A percentile compares a stretch with the other conserved stretches of the same genome.
These are phyloP conservation scores for Ascochyta lentis DNA, from an alignment of 2,329 filamentous ascomycete species.

Conservation along the genomic window DNA sequence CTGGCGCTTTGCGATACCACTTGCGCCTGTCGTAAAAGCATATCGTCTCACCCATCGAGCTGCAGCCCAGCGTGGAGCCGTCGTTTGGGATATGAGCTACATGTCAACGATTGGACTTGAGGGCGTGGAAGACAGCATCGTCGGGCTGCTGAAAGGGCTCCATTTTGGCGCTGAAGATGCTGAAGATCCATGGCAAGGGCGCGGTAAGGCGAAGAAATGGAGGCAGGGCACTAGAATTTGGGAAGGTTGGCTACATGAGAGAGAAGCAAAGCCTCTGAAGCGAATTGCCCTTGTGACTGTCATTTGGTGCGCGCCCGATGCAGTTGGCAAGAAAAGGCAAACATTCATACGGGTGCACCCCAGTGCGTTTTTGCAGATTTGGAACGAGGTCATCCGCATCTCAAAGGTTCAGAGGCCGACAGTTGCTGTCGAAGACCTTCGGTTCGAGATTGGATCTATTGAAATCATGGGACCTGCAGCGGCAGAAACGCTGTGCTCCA, in stretches of 20 bases:
- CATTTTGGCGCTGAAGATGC: slow-evolving; percentile 59
- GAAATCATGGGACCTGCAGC: slow-evolving; percentile 75
- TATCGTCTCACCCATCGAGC: slow-evolving; percentile 88
- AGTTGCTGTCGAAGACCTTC: slow-evolving; percentile 70
- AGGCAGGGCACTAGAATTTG: slow-evolving; percentile 65
- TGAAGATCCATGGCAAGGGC: slow-evolving; percentile 62
- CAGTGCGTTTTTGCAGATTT: slow-evolving; percentile 74
- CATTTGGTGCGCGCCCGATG: slow-evolving; percentile 67
- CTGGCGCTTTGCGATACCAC: slow-evolving; percentile 89
- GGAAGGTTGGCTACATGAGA: slow-evolving; percentile 65
- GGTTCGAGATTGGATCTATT: slow-evolving; percentile 76
- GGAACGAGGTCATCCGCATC: slow-evolving; percentile 66
- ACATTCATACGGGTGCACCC: slow-evolving; percentile 82
- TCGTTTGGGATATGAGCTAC: slow-evolving; percentile 95
- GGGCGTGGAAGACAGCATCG: slow-evolving; percentile 69
- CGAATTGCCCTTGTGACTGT: slow-evolving; percentile 75
- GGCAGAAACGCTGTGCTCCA: slow-evolving; percentile 75
- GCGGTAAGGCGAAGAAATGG: slow-evolving; percentile 72
- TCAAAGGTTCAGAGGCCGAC: slow-evolving; percentile 67
- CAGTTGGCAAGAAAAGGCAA: slow-evolving; percentile 52
- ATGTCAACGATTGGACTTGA: slow-evolving; percentile 83
- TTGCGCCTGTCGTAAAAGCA: slow-evolving; percentile 87
- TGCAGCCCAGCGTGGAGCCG: slow-evolving; percentile 73
- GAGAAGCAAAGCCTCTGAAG: slow-evolving; percentile 57
- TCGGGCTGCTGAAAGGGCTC: slow-evolving; percentile 69